Conservation (phyloP, 257 asterid species). For the Plectranthus barbatus region DNA sequence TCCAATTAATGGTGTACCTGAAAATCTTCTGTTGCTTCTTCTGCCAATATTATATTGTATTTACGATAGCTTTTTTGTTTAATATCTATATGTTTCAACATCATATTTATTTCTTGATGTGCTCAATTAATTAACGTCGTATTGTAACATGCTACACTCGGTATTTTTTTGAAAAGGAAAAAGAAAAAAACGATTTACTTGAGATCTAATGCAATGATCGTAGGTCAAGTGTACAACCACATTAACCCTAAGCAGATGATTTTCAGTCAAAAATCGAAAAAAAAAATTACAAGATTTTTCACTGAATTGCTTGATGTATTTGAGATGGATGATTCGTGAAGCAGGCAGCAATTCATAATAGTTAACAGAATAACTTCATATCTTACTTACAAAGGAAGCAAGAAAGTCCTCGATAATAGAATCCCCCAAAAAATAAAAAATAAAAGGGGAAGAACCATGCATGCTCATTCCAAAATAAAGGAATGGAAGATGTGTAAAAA, state of each 20-base stretch:
- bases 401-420: slow-evolving; percentile 28
- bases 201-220: too few relatives aligned
- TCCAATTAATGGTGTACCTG: slow-evolving; percentile 3
- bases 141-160: too few relatives aligned
- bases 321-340: slow-evolving; percentile 17
- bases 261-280: too few relatives aligned
- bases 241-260: too few relatives aligned
- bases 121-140: too few relatives aligned
- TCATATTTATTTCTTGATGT: not conserved
- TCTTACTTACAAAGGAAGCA: slow-evolving; percentile 35
- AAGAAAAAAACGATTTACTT: too few relatives aligned
- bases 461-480: slow-evolving; percentile 24
- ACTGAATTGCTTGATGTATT: slow-evolving; percentile 24
- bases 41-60: too few relatives aligned
- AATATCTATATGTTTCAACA: not conserved
- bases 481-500: slow-evolving; percentile 23
- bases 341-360: slow-evolving; percentile 23
- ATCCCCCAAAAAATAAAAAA: slow-evolving; percentile 43
- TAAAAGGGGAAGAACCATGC: slow-evolving; percentile 36
- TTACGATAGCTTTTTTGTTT: not conserved
- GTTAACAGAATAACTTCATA: slow-evolving; percentile 31
- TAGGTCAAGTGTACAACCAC: too few relatives aligned
- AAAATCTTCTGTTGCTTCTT: not conserved
- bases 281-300: slow-evolving; percentile 22
- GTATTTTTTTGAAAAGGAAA: too few relatives aligned